A percentile compares a stretch with the other conserved stretches of the same genome.
Conservation (phyloP, 345 rosid species). For the Moricandia arvensis region DNA sequence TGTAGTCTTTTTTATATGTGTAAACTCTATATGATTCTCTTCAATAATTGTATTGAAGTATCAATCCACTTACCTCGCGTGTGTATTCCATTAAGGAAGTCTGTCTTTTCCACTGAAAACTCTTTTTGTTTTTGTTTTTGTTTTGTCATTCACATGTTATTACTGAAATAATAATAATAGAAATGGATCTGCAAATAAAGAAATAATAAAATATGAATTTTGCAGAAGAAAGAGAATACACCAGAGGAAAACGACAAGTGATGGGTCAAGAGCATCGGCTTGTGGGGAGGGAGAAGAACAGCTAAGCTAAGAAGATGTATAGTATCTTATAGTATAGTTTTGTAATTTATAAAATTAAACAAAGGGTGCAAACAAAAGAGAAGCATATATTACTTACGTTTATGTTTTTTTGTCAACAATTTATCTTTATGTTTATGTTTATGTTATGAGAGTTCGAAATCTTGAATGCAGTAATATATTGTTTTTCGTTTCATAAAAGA, state of each 20-base stretch:
- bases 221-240: conserved; percentile 14
- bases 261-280: conserved; percentile 30
- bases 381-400: neutral
- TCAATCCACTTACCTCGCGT: neutral
- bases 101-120: conserved; percentile 13
- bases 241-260: conserved; percentile 26
- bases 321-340: neutral
- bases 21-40: neutral
- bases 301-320: neutral
- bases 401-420: no score
- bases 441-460: no score
- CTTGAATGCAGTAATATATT: no score
- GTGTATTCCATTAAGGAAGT: conserved; percentile 3
- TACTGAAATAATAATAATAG: neutral
- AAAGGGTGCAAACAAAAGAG: neutral
- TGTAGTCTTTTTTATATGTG: neutral
- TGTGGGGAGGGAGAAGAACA: conserved; percentile 19
- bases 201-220: neutral
- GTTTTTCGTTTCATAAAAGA: no score
- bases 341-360: neutral
- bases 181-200: conserved; percentile 3
- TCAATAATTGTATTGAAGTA: conserved; percentile 18
- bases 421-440: no score
- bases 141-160: conserved; percentile 20
- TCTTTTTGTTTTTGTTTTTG: neutral